Conservation (phyloP, 805 yeast genomes). For the Myxozyma nipponensis region DNA sequence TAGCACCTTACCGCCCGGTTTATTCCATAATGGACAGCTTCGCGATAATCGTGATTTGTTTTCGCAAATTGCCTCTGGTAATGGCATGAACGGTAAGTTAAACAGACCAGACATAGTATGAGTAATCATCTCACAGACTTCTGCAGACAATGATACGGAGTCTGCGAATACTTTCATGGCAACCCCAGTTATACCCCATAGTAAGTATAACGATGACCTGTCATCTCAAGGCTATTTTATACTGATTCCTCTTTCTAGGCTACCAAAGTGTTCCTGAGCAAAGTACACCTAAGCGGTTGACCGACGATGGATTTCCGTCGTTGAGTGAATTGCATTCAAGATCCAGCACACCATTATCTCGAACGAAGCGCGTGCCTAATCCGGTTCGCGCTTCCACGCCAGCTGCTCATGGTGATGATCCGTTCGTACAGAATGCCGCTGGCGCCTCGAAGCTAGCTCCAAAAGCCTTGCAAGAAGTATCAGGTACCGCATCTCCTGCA, state of each 20-base stretch:
- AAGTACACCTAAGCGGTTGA: neutral
- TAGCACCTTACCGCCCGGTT: slow-evolving; percentile 59
- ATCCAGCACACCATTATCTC: neutral
- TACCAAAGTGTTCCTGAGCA: too few relatives aligned
- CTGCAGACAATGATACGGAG: slow-evolving; percentile 1
- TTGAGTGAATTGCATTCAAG: slow-evolving; percentile 1
- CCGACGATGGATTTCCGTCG: slow-evolving; percentile 1
- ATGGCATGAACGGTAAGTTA: slow-evolving; percentile 14
- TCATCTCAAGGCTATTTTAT: too few relatives aligned
- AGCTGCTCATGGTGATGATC: neutral
- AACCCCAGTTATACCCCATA: too few relatives aligned
- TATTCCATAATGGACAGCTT: slow-evolving; percentile 39
- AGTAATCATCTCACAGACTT: too few relatives aligned
- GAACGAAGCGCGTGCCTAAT: neutral
- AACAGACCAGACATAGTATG: too few relatives aligned
- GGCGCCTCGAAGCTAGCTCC: neutral
- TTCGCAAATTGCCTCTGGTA: slow-evolving; percentile 15
- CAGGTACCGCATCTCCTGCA: neutral
- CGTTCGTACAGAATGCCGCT: neutral
- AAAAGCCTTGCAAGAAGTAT: neutral
- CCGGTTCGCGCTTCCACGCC: neutral
- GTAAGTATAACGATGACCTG: too few relatives aligned
- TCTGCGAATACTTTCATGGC: neutral
- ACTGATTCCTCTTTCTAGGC: too few relatives aligned
- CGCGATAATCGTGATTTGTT: slow-evolving; percentile 19